A percentile compares a stretch with the other conserved stretches of the same genome.
phyloP scores from a whole-genome alignment of 2,329 filamentous ascomycete species.

The Cadophora luteo-olivacea region DNA sequence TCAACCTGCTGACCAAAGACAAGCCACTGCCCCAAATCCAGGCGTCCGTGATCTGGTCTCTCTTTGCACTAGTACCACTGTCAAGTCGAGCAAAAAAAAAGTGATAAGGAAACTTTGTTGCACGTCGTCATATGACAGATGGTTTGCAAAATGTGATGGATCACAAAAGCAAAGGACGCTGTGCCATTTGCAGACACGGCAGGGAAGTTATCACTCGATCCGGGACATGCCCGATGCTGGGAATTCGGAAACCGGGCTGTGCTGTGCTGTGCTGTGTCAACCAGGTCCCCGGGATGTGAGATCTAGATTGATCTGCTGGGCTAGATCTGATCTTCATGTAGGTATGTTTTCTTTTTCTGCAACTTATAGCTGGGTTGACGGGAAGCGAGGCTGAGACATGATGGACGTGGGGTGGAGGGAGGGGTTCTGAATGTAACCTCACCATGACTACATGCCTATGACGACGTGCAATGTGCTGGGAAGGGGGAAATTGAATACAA shows the following conservation, averaged over 20 bases:
- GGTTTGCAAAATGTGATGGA: neutral
- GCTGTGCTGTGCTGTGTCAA: neutral
- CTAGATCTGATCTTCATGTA: conserved; percentile 5
- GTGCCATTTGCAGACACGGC: neutral
- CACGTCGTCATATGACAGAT: conserved; percentile 3
- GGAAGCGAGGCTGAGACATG: conserved; percentile 10
- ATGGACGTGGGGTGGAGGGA: neutral
- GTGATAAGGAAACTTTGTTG: neutral
- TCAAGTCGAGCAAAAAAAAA: neutral
- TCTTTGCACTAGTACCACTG: neutral
- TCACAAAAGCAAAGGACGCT: neutral
- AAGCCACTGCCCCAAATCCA: neutral
- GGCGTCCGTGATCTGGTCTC: neutral
- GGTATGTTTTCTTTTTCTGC: neutral
- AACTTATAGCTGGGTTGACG: neutral
- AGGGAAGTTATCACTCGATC: neutral
- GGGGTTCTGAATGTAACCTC: neutral
- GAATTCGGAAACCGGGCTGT: neutral
- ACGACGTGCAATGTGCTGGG: neutral
- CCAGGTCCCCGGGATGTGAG: neutral
- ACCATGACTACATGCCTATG: neutral
- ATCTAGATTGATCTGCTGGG: neutral
- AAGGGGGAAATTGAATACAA: neutral
- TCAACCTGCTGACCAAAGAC: neutral
- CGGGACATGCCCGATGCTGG: neutral